Percentiles rank a stretch among this genome's conserved stretches.
Evolutionary conservation across 352 stramenopile genomes (phyloP).

Genomic region (Globisporangium emineosum): DNA sequence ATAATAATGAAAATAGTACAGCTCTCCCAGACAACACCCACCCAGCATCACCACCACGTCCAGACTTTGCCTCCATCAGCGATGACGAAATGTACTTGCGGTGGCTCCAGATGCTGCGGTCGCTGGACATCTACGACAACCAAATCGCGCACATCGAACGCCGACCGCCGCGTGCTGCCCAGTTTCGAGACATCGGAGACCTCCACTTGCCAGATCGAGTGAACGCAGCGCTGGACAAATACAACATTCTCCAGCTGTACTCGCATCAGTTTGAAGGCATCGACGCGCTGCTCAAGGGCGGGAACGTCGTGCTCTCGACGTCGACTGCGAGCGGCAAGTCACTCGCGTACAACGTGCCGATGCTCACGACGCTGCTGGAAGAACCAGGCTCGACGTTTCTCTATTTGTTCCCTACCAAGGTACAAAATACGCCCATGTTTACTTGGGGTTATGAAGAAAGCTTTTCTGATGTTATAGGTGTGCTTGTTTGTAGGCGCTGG

Average conservation of each 20-base stretch:
- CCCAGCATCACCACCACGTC: background rate
- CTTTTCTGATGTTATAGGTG: background rate
- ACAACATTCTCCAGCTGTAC: slow-evolving; percentile 83
- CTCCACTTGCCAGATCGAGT: slow-evolving; percentile 42
- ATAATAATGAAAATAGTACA: background rate
- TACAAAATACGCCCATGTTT: slow-evolving; percentile 4
- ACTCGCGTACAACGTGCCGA: slow-evolving; percentile 95
- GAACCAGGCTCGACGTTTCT: slow-evolving; percentile 76
- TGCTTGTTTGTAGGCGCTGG: slow-evolving; percentile 69
- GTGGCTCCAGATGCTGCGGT: slow-evolving; percentile 48
- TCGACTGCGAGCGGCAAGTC: slow-evolving; percentile 97
- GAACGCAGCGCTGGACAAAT: slow-evolving; percentile 32
- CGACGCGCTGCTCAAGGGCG: slow-evolving; percentile 70
- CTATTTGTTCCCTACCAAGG: slow-evolving; percentile 98
- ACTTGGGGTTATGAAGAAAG: background rate
- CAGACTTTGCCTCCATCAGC: background rate
- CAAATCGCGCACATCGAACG: slow-evolving; percentile 85
- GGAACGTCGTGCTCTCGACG: slow-evolving; percentile 95
- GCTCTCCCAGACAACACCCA: background rate
- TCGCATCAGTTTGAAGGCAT: slow-evolving; percentile 91
- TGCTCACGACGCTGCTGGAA: slow-evolving; percentile 72
- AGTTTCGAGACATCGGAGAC: slow-evolving; percentile 33
- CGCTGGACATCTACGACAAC: slow-evolving; percentile 54
- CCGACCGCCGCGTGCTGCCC: slow-evolving; percentile 35
- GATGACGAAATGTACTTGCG: slow-evolving; percentile 20